Percentiles rank a stretch among this genome's conserved stretches.
Conservation (phyloP, 2,329 filamentous ascomycete species). For the Aureobasidium sp. region DNA sequence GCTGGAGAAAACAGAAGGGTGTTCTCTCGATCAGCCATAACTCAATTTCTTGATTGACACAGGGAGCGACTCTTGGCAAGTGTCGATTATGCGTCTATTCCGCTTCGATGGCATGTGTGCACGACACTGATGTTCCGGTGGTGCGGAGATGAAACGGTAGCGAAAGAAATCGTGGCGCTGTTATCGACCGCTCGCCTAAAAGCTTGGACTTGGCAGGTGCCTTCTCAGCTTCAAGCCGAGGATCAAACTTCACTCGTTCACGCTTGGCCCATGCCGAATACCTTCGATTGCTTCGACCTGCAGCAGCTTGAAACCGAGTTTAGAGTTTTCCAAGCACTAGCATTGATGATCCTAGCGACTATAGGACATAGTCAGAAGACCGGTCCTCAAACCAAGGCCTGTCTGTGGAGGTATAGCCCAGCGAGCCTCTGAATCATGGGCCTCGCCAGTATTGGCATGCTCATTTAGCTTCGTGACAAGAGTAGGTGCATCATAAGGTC, state of each 20-base stretch:
- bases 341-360: not conserved
- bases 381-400: not conserved
- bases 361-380: not conserved
- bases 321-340: not conserved
- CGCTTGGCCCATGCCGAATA: not conserved
- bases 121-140: not conserved
- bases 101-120: not conserved
- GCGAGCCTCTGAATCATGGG: not conserved
- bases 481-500: not conserved
- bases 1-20: not conserved
- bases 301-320: constrained; percentile 1
- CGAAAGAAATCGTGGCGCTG: not conserved
- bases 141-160: not conserved
- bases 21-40: not conserved
- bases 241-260: not conserved
- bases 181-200: not conserved
- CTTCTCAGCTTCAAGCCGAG: not conserved
- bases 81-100: not conserved
- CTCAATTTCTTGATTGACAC: not conserved
- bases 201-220: not conserved
- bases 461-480: not conserved
- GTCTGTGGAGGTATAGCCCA: not conserved
- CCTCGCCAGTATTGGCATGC: not conserved
- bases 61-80: too few species aligned
- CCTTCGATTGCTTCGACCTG: not conserved